Base-by-base conservation (phyloP, 495 filamentous ascomycete species). In the Gamarada debralockiae region DNA sequence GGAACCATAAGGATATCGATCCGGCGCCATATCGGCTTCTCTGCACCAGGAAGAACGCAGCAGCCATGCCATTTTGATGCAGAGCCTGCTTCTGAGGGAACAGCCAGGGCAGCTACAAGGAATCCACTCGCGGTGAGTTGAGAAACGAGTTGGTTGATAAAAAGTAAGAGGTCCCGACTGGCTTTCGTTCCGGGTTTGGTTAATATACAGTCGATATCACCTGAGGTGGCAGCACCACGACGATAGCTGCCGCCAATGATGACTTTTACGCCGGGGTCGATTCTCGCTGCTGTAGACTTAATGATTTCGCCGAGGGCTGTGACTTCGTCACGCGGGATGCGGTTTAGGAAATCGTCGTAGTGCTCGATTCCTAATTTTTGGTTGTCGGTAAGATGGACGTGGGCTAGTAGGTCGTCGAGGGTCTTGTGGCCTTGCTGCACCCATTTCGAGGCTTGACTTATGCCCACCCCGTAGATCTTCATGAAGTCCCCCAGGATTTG, bases 1-100 rank as follows among this genome's bases (percentile, higher is more conserved):
- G 91, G 90, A 12, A 96, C 93, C 14, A 96, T 77, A 0, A 98
- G 73, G 24, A 97, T 79, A 64, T 98, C 93, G 53, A 96, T 86
- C 1, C 91, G 79, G 20, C 90, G 78, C 90, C 90, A 95, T 3
- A 81, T 58, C 58, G 48, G 37, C 31, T 36, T 54, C 33, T 10
- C 9, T 29, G 25, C 14, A 3, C 56, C 31, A 1, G 86, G 83
- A 0, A 92, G 70, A 29, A 79, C 73, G 12, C 86, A 95, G 38
- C 89, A 92, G 2, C 93, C 93, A 53, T 95, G 89, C 90, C 90
- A 97, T 51, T 72, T 96, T 87, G 36, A 13, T 68, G 73, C 10
- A 58, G 59, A n/a, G 62, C 65, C 18, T 58, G 55, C 48, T 15
- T 66, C 64, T 8, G 65, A 58, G 17, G 70, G 64, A 7, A 69